Evolutionary conservation across 2,329 filamentous ascomycete species (phyloP).

Genomic region (Malbranchea cinnamomea): DNA sequence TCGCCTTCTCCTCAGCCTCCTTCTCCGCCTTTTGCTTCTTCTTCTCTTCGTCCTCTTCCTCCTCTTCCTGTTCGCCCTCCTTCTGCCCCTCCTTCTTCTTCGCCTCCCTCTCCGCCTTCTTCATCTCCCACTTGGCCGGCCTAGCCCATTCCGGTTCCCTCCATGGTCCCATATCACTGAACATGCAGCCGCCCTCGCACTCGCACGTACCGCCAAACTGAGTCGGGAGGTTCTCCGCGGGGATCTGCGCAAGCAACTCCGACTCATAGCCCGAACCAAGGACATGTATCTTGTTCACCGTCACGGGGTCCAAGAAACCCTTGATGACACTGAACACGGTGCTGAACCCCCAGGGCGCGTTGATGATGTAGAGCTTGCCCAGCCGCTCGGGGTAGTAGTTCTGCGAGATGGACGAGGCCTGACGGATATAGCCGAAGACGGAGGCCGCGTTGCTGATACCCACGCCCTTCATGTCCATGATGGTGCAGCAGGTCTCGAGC

Average conservation of each 20-base stretch:
- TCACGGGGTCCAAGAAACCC: conserved; percentile 91
- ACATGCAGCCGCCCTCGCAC: conserved; percentile 66
- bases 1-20: conserved; percentile 17
- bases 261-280: conserved; percentile 68
- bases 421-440: conserved; percentile 76
- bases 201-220: conserved; percentile 71
- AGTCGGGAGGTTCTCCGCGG: conserved; percentile 77
- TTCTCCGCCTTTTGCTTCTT: conserved; percentile 16
- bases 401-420: conserved; percentile 79
- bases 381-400: conserved; percentile 99
- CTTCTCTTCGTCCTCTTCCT: conserved; percentile 10
- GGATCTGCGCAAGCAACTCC: conserved; percentile 71
- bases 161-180: conserved; percentile 90
- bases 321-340: conserved; percentile 75
- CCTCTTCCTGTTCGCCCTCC: conserved; percentile 8
- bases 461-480: conserved; percentile 96
- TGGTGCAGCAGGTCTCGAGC: conserved; percentile 93
- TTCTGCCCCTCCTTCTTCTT: too few relatives aligned
- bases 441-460: conserved; percentile 64
- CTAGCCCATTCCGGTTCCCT: conserved; percentile 31
- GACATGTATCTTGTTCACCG: conserved; percentile 89
- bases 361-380: conserved; percentile 94
- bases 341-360: conserved; percentile 91
- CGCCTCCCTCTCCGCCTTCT: conserved; percentile 15
- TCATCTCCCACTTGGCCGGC: conserved; percentile 28